Evolutionary conservation across 805 yeast species (phyloP), one percentile per base, ranked within the genome.

Genomic region (Jamesozyma lodderae): DNA sequence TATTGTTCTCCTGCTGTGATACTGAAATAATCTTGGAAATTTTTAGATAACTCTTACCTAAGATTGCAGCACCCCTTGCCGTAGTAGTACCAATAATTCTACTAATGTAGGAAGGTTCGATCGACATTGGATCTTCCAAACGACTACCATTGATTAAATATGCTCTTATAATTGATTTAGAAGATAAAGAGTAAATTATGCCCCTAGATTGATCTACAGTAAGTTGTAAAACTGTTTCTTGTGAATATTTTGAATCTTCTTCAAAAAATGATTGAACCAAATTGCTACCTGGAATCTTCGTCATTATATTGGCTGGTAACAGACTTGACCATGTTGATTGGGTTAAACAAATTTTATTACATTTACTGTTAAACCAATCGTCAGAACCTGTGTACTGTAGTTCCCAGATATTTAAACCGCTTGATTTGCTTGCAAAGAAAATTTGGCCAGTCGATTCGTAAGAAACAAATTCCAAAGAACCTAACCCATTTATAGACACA

Each of bases 371-470:
- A 56, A 86, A 86, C 84, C 95, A 90, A 38, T 84, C 80, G 34
- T 86, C 92, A 19, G 81, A 73, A 46, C 79, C 81, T 5, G 88
- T 73, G 56, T 92, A 92, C 42, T 76, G 79, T 38, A 92, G 66
- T 54, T 85, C 90, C 95, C 96, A 92, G 31, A 92, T 69, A 48
- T 88, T 77, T 26, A 69, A 63, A 1, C 87, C 90, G 47, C 83
- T 86, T 16, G 79, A 76, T 29, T 71, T 72, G n/a, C 95, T 94
- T 7, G 83, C 70, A 58, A 94, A 85, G 55, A 84, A 85, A 4
- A 92, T 75, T 40, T 90, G 87, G 33, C 85, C 81, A 1, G 92
- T 78, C 31, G 64, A 61, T 16, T 75, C 75, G 50, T 75, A 73
- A 2, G 73, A 66, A 1, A 71, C 66, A 37, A 90, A 73, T 31